Evolutionary conservation across 768 basidiomycete species (phyloP).

Genomic region (Amanita muscaria): DNA sequence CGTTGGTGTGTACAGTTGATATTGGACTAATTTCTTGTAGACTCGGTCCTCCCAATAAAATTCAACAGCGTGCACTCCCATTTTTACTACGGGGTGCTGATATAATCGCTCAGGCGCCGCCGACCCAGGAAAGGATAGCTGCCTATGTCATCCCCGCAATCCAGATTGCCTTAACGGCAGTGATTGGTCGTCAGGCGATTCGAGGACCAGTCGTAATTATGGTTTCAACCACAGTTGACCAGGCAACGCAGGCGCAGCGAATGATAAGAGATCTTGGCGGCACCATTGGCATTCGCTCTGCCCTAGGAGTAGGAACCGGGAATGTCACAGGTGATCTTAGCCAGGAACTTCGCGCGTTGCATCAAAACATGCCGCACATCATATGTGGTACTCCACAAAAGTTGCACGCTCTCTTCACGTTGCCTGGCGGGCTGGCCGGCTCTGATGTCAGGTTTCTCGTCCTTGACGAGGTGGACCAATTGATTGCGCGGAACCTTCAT

Average conservation of each 20-base stretch:
- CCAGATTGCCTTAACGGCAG: constrained; percentile 66
- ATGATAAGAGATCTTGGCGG: constrained; percentile 94
- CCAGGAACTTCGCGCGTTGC: constrained; percentile 75
- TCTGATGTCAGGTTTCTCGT: constrained; percentile 89
- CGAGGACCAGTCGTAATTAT: constrained; percentile 86
- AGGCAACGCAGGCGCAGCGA: constrained; percentile 93
- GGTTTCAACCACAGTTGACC: constrained; percentile 97
- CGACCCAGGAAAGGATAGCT: constrained; percentile 96
- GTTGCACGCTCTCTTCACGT: constrained; percentile 83
- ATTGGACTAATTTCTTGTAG: constrained; percentile 28
- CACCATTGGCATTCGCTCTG: constrained; percentile 85
- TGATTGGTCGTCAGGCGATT: constrained; percentile 40
- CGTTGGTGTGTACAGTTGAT: neutral
- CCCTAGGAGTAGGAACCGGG: constrained; percentile 77
- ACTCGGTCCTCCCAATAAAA: constrained; percentile 97
- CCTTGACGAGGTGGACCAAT: constrained; percentile 94
- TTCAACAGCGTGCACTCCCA: constrained; percentile 93
- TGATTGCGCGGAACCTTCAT: constrained; percentile 94
- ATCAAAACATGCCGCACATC: constrained; percentile 90
- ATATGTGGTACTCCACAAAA: constrained; percentile 97
- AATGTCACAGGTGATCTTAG: constrained; percentile 50
- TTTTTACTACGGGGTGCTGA: constrained; percentile 91
- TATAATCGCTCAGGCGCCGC: constrained; percentile 97
- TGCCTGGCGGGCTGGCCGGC: constrained; percentile 67
- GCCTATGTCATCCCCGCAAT: constrained; percentile 93